Conservation (phyloP, 2,329 filamentous ascomycete genomes). For the Cladosporium velox region DNA sequence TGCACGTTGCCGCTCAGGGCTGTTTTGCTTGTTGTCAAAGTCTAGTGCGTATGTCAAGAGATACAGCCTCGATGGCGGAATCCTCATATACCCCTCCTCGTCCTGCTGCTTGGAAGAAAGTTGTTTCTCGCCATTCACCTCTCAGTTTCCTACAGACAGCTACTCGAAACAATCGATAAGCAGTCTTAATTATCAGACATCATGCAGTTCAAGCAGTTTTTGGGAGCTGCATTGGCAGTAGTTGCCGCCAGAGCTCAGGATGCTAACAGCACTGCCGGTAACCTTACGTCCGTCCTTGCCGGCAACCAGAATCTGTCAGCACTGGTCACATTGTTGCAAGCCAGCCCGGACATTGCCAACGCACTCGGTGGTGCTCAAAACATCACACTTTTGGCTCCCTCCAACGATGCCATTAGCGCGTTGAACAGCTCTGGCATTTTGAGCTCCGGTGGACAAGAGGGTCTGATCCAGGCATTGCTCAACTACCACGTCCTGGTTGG, state of each 20-base stretch:
- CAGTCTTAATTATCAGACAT: not conserved
- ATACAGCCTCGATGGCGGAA: constrained; percentile 6
- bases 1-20: not conserved
- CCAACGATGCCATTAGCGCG: constrained; percentile 51
- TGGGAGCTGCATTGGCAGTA: constrained; percentile 40
- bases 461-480: constrained; percentile 50
- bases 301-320: constrained; percentile 38
- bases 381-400: constrained; percentile 61
- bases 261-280: constrained; percentile 17
- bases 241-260: constrained; percentile 39
- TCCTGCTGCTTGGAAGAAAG: not conserved
- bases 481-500: constrained; percentile 62
- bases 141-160: not conserved
- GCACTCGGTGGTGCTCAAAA: constrained; percentile 47
- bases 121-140: not conserved
- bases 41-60: constrained; percentile 21
- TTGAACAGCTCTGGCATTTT: constrained; percentile 40
- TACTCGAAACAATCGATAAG: not conserved
- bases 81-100: constrained; percentile 13
- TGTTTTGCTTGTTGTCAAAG: constrained; percentile 14
- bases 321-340: constrained; percentile 40
- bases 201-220: constrained; percentile 45
- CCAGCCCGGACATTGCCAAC: constrained; percentile 40
- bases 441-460: constrained; percentile 36
- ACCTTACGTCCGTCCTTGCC: constrained; percentile 37